Evolutionary conservation across 179 eudicot genomes (phyloP).

Genomic region (Heliamphora pulchella): DNA sequence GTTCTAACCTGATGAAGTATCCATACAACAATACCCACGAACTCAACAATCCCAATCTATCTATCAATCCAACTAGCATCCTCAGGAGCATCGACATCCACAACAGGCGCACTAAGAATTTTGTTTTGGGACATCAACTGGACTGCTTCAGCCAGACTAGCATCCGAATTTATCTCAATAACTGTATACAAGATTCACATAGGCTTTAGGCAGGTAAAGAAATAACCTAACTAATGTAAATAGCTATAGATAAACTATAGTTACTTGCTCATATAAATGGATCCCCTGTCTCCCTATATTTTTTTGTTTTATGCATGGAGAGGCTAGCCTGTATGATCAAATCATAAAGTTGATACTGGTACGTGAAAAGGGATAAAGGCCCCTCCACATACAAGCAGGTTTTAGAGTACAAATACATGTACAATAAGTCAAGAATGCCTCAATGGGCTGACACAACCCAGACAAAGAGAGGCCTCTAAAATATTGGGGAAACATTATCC

Average conservation of each 20-base stretch:
- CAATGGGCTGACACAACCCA: not conserved
- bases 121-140: conserved; percentile 63
- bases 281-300: not conserved
- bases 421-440: not conserved
- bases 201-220: conserved; percentile 1
- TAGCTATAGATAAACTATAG: not conserved
- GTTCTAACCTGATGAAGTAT: conserved; percentile 75
- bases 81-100: conserved; percentile 65
- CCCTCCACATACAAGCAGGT: not conserved
- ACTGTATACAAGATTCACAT: conserved; percentile 23
- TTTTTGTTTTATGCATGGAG: too few relatives aligned
- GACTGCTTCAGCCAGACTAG: conserved; percentile 85
- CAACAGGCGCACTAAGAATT: conserved; percentile 87
- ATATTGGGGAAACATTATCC: not conserved
- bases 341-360: too few relatives aligned
- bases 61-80: conserved; percentile 91
- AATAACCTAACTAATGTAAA: not conserved
- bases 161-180: conserved; percentile 76
- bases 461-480: not conserved
- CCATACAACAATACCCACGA: conserved; percentile 97
- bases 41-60: conserved; percentile 84
- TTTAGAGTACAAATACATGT: not conserved
- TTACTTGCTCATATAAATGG: not conserved
- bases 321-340: too few relatives aligned
- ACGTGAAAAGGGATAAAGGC: too few relatives aligned